Conservation (phyloP, 441 rosid genomes). For the Adansonia gregorii region DNA sequence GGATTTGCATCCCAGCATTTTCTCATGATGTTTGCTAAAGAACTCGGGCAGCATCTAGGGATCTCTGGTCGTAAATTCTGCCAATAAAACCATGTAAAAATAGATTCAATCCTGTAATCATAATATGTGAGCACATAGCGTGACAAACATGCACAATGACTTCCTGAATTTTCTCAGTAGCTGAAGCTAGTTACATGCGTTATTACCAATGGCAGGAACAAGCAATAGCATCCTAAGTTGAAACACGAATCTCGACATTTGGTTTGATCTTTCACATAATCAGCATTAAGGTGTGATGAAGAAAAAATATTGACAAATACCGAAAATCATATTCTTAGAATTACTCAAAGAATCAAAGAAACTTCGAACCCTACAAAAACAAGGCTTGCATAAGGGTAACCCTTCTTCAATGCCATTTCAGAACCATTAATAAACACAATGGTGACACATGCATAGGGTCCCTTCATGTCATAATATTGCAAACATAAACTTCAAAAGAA, state of each 20-base stretch:
- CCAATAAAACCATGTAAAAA: slow-evolving; percentile 15
- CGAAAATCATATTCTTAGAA: background rate
- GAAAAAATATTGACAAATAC: background rate
- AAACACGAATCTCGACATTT: background rate
- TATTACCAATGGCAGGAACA: background rate
- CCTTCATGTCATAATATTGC: slow-evolving; percentile 1
- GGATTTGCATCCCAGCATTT: slow-evolving; percentile 83
- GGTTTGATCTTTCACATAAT: background rate
- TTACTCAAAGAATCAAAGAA: too few relatives aligned
- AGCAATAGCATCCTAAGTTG: background rate
- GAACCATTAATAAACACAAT: background rate
- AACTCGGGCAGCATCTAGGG: slow-evolving; percentile 82
- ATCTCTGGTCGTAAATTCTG: slow-evolving; percentile 86
- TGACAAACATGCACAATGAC: background rate
- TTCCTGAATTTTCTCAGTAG: background rate
- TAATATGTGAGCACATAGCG: background rate
- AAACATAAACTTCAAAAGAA: background rate
- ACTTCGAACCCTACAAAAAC: background rate
- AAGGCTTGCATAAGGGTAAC: background rate
- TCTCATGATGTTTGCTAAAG: slow-evolving; percentile 66
- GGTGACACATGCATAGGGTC: background rate
- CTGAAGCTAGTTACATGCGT: background rate
- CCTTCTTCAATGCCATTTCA: background rate
- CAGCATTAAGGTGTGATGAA: too few relatives aligned
- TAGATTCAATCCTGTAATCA: background rate